Evolutionary conservation across 2,329 filamentous ascomycete species (phyloP).

Genomic region (Colletotrichum tabaci): DNA sequence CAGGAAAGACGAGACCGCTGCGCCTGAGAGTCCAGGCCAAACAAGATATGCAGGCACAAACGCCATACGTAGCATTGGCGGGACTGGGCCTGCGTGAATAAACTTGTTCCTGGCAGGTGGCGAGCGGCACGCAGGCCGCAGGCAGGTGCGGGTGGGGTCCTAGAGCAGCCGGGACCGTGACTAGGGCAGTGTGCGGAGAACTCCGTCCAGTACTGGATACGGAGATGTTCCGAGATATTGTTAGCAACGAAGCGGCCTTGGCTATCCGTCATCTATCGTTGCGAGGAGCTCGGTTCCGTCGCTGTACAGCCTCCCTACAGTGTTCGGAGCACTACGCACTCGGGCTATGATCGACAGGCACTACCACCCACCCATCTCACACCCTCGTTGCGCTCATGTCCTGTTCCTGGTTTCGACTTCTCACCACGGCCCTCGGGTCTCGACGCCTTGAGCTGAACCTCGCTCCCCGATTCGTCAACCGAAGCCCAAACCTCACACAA

Average conservation of each 20-base stretch:
- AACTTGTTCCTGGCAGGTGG: slow-evolving; percentile 29
- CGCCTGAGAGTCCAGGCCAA: slow-evolving; percentile 13
- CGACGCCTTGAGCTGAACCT: slow-evolving; percentile 16
- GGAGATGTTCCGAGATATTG: neutral
- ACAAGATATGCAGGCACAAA: slow-evolving; percentile 21
- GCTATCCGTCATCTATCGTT: neutral
- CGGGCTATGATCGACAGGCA: slow-evolving; percentile 38
- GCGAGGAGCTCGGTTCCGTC: neutral
- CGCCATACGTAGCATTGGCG: neutral
- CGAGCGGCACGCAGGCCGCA: neutral
- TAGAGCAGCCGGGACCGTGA: neutral
- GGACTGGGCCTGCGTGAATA: slow-evolving; percentile 26
- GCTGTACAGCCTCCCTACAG: slow-evolving; percentile 23
- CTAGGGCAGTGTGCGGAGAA: slow-evolving; percentile 17
- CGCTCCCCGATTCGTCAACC: slow-evolving; percentile 34
- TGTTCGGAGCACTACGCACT: slow-evolving; percentile 26
- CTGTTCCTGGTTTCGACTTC: slow-evolving; percentile 23
- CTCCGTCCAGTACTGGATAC: neutral
- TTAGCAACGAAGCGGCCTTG: fast-evolving
- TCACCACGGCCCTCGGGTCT: slow-evolving; percentile 12
- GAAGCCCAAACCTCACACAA: slow-evolving; percentile 6
- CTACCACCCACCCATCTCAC: slow-evolving; percentile 20
- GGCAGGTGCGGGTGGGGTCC: neutral
- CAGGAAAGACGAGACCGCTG: neutral
- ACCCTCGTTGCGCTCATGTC: slow-evolving; percentile 31